A percentile compares a stretch with the other conserved stretches of the same genome.
These are phyloP conservation scores for Phellinidium pouzarii DNA, from an alignment of 1,284 basidiomycete genomes.

Conservation along the genomic window DNA sequence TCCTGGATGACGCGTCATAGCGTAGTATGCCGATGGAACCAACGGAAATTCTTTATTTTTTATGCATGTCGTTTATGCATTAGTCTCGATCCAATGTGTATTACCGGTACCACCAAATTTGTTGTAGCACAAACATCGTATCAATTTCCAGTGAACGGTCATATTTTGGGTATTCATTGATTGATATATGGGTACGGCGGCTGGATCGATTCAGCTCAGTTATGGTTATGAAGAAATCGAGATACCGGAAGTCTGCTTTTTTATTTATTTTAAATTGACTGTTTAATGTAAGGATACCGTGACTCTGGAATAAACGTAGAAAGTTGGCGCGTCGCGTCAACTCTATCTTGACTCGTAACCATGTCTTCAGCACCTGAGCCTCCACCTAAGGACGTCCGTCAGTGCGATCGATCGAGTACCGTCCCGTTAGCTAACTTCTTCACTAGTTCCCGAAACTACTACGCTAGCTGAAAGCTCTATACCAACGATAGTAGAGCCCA, in stretches of 20 bases:
- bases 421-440: neutral
- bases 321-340: too few species aligned
- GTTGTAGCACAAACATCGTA: neutral
- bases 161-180: neutral
- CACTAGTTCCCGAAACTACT: neutral
- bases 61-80: neutral
- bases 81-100: neutral
- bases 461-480: too few species aligned
- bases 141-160: neutral
- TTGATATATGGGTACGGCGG: too few species aligned
- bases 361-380: slow-evolving; percentile 7
- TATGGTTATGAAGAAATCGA: too few species aligned
- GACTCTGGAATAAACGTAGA: too few species aligned
- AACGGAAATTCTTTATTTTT: neutral
- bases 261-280: too few species aligned
- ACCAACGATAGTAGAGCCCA: neutral
- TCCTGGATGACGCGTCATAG: slow-evolving; percentile 71
- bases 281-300: too few species aligned
- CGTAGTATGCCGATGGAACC: neutral
- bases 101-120: neutral
- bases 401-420: neutral
- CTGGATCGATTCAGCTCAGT: too few species aligned
- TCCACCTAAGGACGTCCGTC: slow-evolving; percentile 14
- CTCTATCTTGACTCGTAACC: neutral
- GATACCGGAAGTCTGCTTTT: too few species aligned